Evolutionary conservation across 805 yeast species (phyloP), one percentile per base, ranked within the genome.

Genomic region (Schwanniomyces yamadae): DNA sequence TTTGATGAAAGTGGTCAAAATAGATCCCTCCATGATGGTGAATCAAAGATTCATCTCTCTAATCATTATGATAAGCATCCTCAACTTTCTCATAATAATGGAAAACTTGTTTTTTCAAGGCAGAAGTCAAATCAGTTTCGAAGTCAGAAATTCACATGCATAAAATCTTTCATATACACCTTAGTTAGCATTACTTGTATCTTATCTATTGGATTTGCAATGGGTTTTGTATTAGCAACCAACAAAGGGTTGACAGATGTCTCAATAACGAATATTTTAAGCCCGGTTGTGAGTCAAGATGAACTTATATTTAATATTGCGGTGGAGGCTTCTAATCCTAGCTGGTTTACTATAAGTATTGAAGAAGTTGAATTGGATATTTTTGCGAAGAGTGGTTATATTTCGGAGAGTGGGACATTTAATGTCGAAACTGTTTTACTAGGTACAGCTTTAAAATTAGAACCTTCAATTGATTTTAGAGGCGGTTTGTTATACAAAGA

Each of bases 181-280:
- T 42, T 73, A 22, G 46, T 69, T 26, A 50, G 73, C 23, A 69
- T 77, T 2, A 45, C 77, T 11, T 55, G 73, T 10, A 66, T 87
- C n/a, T 58, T 86, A 8, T 65, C 80, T 1, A 56, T 84, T 20
- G 96, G 96, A 1, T 88, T 91, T 51, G 66, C 84, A 4, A 69
- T 82, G 50, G 98, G 98, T 0, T 86, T 90, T 52, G 63, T 89
- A 2, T 63, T 90, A 27, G 96, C 96, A 0, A 81, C 95, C 1
- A 82, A 88, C 13, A 88, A 87, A 48, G 96, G 91, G 39, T 64
- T 91, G 36, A 79, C 82, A 34, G 73, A 76, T 41, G 82, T 88
- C 13, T 62, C 74, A 14, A 75, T 90, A 7, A 56, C 66, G 2
- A 63, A 77, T n/a, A 68, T 90, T 26, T 76, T 75, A 33, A 86